Evolutionary conservation across 1,284 basidiomycete genomes (phyloP).

Genomic region (Ceratobasidium sp.): DNA sequence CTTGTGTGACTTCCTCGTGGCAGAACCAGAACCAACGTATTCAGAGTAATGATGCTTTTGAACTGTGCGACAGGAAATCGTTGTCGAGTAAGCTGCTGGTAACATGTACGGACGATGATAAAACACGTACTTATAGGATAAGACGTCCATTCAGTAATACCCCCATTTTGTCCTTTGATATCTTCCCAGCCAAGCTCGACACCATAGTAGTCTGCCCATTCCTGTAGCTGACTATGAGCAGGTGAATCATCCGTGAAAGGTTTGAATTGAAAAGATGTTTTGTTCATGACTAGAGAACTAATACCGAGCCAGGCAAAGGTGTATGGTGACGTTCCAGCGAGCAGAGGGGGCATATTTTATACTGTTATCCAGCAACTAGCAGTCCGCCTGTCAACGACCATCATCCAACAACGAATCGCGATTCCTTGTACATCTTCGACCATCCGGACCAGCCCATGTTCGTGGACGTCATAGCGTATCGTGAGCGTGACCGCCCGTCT

Average conservation of each 20-base stretch:
- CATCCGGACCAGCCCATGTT: background rate
- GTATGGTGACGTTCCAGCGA: background rate
- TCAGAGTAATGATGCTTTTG: constrained; percentile 20
- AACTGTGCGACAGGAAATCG: background rate
- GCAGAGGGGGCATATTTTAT: background rate
- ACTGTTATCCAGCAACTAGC: background rate
- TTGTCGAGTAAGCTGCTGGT: background rate
- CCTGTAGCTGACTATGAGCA: constrained; percentile 14
- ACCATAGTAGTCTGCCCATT: constrained; percentile 15
- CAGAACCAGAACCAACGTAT: background rate
- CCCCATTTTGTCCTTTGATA: background rate
- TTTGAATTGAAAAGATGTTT: background rate
- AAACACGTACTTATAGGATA: constrained; percentile 30
- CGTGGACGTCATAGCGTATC: too few species aligned
- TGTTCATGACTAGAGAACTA: too few species aligned
- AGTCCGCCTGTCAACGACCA: background rate
- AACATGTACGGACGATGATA: background rate
- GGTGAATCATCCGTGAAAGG: background rate
- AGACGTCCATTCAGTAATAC: background rate
- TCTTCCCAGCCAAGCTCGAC: background rate
- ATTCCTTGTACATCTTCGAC: background rate
- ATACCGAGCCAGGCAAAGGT: background rate
- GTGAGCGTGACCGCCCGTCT: background rate
- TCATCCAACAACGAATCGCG: background rate
- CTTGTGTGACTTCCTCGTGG: background rate